phyloP scores from a whole-genome alignment of 2,329 filamentous ascomycete species.

The Biscogniauxia marginata region DNA sequence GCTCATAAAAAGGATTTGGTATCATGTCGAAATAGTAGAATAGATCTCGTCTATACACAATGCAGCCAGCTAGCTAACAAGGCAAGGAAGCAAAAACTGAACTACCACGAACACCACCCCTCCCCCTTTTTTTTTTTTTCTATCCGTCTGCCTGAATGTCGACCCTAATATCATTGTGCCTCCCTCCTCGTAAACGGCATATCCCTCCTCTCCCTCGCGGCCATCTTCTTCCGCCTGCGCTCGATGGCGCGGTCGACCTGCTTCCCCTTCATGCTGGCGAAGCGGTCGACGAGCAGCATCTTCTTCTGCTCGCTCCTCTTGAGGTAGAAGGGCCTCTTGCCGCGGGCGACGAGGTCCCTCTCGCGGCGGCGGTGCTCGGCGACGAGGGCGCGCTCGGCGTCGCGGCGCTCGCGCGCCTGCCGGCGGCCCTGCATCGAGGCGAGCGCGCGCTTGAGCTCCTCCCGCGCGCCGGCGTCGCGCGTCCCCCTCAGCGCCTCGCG shows the following conservation, averaged over 20 bases:
- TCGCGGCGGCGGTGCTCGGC: constrained; percentile 77
- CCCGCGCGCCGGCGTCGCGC: constrained; percentile 32
- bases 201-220: constrained; percentile 78
- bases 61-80: too few relatives aligned
- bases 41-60: too few relatives aligned
- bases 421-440: constrained; percentile 76
- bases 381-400: constrained; percentile 67
- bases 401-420: constrained; percentile 68
- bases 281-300: constrained; percentile 74
- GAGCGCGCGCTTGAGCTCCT: constrained; percentile 69
- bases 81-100: too few relatives aligned
- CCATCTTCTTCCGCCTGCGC: constrained; percentile 84
- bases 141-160: constrained; percentile 19
- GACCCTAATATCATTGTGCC: constrained; percentile 37
- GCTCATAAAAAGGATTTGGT: too few relatives aligned
- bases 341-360: constrained; percentile 79
- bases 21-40: too few relatives aligned
- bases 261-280: constrained; percentile 78
- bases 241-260: constrained; percentile 84
- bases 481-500: constrained; percentile 64
- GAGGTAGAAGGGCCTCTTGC: constrained; percentile 90
- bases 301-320: constrained; percentile 94
- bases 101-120: not conserved
- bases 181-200: constrained; percentile 57
- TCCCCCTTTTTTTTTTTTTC: not conserved